phyloP scores from a whole-genome alignment of 495 filamentous ascomycete species.

The Penicillium dipodomyicola region DNA sequence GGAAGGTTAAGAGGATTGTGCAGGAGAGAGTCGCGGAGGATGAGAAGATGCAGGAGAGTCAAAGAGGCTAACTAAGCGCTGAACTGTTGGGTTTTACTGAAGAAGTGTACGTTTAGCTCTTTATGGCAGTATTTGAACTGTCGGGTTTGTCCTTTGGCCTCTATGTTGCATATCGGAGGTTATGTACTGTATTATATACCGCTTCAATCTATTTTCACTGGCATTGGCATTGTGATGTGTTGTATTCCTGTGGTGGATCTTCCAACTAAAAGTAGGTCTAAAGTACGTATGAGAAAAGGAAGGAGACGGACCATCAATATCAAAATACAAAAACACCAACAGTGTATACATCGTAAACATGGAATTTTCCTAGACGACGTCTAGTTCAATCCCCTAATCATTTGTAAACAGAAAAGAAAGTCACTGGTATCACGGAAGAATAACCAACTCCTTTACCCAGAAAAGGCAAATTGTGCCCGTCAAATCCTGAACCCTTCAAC shows the following conservation, averaged over 20 bases:
- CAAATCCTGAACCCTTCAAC: slow-evolving; percentile 16
- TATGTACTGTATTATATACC: slow-evolving; percentile 32
- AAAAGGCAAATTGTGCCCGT: slow-evolving; percentile 21
- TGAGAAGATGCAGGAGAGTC: not conserved
- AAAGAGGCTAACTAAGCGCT: not conserved
- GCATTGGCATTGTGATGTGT: slow-evolving; percentile 9
- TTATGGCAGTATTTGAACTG: slow-evolving; percentile 1
- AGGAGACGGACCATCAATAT: not conserved
- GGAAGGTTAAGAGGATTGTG: slow-evolving; percentile 30
- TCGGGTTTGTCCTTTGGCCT: slow-evolving; percentile 13
- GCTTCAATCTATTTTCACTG: slow-evolving; percentile 10
- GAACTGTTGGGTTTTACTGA: not conserved
- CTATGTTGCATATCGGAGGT: slow-evolving; percentile 21
- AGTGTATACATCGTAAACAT: slow-evolving; percentile 21
- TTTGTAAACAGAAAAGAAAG: slow-evolving; percentile 26
- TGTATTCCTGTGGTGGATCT: not conserved
- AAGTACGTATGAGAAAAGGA: slow-evolving; percentile 24
- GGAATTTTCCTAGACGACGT: slow-evolving; percentile 4
- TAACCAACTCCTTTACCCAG: slow-evolving; percentile 32
- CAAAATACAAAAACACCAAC: slow-evolving; percentile 13
- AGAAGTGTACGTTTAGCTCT: not conserved
- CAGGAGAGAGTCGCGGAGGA: slow-evolving; percentile 15
- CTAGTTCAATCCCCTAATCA: slow-evolving; percentile 17
- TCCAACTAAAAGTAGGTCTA: not conserved
- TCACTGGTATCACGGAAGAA: slow-evolving; percentile 33